Evolutionary conservation across 805 yeast genomes (phyloP).

Genomic region (Kuraishia capsulata): DNA sequence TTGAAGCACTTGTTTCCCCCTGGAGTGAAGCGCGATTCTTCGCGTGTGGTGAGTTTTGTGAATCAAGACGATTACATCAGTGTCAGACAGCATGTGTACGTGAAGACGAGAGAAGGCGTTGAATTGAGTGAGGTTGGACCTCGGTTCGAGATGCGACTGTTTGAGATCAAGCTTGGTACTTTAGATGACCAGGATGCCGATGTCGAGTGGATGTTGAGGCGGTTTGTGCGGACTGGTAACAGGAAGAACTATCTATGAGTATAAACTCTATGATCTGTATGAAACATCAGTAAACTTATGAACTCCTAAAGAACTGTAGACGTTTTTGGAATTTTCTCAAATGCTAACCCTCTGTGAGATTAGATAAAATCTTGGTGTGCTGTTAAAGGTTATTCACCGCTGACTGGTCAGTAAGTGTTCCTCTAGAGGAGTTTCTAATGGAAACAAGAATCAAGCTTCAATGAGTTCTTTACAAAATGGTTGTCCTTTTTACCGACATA

Average conservation of each 20-base stretch:
- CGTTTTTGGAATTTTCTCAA: conserved; percentile 1
- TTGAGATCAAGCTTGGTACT: conserved; percentile 82
- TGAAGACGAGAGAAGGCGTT: conserved; percentile 76
- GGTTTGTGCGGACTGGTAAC: conserved; percentile 91
- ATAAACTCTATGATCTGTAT: no score
- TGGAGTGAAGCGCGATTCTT: conserved; percentile 84
- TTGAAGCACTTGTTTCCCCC: conserved; percentile 92
- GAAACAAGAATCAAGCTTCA: no score
- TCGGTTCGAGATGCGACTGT: conserved; percentile 93
- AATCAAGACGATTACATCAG: conserved; percentile 87
- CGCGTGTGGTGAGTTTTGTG: conserved; percentile 88
- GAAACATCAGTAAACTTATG: not conserved
- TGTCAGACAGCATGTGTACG: conserved; percentile 93
- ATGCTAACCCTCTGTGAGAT: no score
- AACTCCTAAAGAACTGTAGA: conserved; percentile 1
- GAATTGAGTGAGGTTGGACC: conserved; percentile 97
- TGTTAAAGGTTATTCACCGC: no score
- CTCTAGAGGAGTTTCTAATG: no score
- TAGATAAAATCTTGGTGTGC: no score
- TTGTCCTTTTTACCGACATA: no score
- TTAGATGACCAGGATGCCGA: conserved; percentile 95
- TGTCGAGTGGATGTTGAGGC: conserved; percentile 91
- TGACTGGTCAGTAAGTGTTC: no score
- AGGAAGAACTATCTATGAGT: conserved; percentile 74
- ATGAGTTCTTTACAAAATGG: no score